phyloP scores from a whole-genome alignment of 495 filamentous ascomycete genomes.

The Neurospora terricola region DNA sequence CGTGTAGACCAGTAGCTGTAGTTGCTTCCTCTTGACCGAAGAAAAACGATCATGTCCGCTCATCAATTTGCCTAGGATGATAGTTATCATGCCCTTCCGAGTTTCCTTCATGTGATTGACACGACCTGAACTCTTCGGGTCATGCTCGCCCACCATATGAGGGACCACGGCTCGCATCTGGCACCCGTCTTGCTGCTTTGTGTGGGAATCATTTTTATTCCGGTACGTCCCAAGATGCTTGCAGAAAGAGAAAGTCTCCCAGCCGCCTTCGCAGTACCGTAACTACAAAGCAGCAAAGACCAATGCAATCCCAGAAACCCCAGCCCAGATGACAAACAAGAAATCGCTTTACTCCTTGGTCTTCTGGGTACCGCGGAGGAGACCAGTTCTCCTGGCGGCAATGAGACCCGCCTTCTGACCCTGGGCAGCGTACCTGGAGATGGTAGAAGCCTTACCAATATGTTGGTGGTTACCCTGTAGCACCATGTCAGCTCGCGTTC shows the following conservation, averaged over 20 bases:
- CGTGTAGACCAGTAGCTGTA: neutral
- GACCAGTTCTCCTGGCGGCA: constrained; percentile 95
- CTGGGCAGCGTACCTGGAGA: constrained; percentile 91
- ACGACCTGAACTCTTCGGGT: neutral
- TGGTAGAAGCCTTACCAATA: constrained; percentile 99
- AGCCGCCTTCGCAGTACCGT: constrained; percentile 32
- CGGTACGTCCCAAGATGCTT: constrained; percentile 24
- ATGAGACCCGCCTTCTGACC: constrained; percentile 99
- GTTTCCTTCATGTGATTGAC: neutral
- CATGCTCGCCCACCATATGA: neutral
- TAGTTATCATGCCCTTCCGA: neutral
- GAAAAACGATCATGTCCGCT: neutral
- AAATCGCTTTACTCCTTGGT: constrained; percentile 74
- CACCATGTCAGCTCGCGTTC: constrained; percentile 22
- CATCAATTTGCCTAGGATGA: constrained; percentile 1
- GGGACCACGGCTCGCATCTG: neutral
- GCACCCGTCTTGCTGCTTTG: constrained; percentile 6
- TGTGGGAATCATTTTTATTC: constrained; percentile 29
- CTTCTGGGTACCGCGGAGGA: constrained; percentile 99
- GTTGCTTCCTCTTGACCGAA: neutral
- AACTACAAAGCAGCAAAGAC: constrained; percentile 47
- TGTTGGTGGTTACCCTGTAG: constrained; percentile 98
- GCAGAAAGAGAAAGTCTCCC: constrained; percentile 21
- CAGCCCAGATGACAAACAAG: constrained; percentile 42
- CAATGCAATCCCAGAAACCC: constrained; percentile 45